These are phyloP conservation scores for Globisporangium paddicum DNA, from an alignment of 352 stramenopile species.

Conservation along the genomic window DNA sequence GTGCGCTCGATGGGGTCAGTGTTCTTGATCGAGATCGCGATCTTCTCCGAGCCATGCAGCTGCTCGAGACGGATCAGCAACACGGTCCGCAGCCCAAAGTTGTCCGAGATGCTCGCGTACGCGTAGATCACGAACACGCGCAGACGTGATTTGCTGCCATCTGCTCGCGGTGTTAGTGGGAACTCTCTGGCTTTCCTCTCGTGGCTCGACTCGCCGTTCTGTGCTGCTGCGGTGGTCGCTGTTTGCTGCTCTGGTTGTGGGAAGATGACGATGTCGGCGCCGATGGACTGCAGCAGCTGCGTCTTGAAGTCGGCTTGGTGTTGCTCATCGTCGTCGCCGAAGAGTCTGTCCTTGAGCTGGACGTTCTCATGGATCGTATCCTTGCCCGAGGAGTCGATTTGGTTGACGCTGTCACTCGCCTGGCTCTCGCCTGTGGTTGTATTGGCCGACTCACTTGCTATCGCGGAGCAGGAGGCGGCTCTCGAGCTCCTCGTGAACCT, in stretches of 20 bases:
- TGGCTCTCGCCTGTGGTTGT: too few relatives aligned
- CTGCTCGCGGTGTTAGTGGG: conserved; percentile 8
- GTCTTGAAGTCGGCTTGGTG: conserved; percentile 29
- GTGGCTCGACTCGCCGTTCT: conserved; percentile 3
- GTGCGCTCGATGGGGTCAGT: conserved; percentile 56
- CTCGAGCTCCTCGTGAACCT: conserved; percentile 10
- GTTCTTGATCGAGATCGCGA: conserved; percentile 61
- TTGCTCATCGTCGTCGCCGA: conserved; percentile 13
- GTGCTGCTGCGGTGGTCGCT: not conserved
- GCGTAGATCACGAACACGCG: conserved; percentile 45
- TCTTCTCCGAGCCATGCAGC: conserved; percentile 61
- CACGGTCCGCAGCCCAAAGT: conserved; percentile 40
- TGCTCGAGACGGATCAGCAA: conserved; percentile 62
- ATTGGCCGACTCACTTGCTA: not conserved
- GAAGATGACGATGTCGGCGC: conserved; percentile 58
- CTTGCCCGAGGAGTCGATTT: conserved; percentile 10
- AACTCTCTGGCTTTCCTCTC: not conserved
- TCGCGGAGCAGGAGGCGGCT: not conserved
- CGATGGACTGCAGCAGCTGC: conserved; percentile 43
- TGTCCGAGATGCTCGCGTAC: conserved; percentile 46
- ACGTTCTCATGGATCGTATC: conserved; percentile 16
- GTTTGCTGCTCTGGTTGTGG: conserved; percentile 13
- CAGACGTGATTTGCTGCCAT: conserved; percentile 7
- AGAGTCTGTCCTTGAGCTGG: not conserved
- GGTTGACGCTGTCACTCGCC: not conserved